Evolutionary conservation across 768 basidiomycete species (phyloP).

Genomic region (Myochromella boudieri): DNA sequence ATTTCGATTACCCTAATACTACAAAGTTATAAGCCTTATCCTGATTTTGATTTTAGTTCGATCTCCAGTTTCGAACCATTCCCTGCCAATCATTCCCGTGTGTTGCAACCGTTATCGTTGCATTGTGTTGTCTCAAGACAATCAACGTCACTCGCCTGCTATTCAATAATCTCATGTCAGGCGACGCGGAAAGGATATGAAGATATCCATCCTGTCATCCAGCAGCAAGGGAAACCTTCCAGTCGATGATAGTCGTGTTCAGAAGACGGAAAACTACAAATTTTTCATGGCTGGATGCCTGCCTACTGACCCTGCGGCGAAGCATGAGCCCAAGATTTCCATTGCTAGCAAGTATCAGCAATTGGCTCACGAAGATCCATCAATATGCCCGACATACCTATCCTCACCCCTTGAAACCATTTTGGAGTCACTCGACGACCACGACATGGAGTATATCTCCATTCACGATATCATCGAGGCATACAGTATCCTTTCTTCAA

Average conservation of each 20-base stretch:
- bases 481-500: slow-evolving; percentile 49
- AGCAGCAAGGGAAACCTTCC: slow-evolving; percentile 10
- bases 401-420: slow-evolving; percentile 47
- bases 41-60: too few species aligned
- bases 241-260: neutral
- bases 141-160: neutral
- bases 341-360: neutral
- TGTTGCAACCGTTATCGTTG: too few species aligned
- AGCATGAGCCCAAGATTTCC: neutral
- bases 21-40: too few species aligned
- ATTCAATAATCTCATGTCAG: slow-evolving; percentile 3
- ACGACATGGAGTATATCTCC: slow-evolving; percentile 33
- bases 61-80: too few species aligned
- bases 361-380: slow-evolving; percentile 4
- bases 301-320: neutral
- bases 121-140: neutral
- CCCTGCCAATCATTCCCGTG: too few species aligned
- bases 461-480: slow-evolving; percentile 62
- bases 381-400: slow-evolving; percentile 26
- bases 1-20: too few species aligned
- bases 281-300: neutral
- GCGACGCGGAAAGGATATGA: slow-evolving; percentile 4
- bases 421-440: slow-evolving; percentile 41
- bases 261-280: neutral
- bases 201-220: slow-evolving; percentile 1